Conservation (phyloP, 257 asterid species). For the Solanum boliviense region DNA sequence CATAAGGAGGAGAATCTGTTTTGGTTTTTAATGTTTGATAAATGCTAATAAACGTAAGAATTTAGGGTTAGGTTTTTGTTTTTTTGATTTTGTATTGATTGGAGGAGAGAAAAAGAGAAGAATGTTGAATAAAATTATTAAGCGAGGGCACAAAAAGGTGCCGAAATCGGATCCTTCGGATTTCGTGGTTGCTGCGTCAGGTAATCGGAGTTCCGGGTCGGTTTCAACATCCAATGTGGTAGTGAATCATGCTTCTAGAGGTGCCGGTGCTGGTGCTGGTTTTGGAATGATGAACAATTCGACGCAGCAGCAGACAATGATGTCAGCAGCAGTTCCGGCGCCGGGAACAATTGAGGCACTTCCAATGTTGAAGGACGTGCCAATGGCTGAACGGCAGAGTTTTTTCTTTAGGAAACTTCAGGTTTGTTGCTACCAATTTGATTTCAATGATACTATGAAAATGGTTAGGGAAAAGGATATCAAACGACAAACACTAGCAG, state of each 20-base stretch:
- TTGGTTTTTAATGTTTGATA: neutral
- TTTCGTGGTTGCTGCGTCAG: neutral
- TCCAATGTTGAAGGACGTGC: conserved; percentile 55
- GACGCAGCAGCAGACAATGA: neutral
- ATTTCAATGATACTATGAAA: conserved; percentile 43
- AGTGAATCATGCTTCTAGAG: neutral
- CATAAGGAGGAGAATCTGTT: neutral
- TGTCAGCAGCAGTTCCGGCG: conserved; percentile 8
- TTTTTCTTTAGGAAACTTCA: conserved; percentile 48
- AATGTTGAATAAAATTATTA: neutral
- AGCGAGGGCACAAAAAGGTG: neutral
- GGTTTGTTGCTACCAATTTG: conserved; percentile 48
- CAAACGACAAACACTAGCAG: conserved; percentile 52
- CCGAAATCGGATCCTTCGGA: neutral
- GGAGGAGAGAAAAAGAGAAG: neutral
- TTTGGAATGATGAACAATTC: neutral
- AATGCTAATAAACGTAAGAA: neutral
- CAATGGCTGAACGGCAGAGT: conserved; percentile 45
- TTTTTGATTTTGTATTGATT: neutral
- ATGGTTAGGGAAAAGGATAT: conserved; percentile 58
- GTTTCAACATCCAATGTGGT: conserved; percentile 1
- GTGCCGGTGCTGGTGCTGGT: neutral
- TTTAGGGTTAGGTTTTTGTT: neutral
- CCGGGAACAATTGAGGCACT: conserved; percentile 39
- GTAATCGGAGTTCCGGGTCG: neutral